phyloP scores from a whole-genome alignment of 441 rosid genomes.

The Euphorbia schlechtendalii region DNA sequence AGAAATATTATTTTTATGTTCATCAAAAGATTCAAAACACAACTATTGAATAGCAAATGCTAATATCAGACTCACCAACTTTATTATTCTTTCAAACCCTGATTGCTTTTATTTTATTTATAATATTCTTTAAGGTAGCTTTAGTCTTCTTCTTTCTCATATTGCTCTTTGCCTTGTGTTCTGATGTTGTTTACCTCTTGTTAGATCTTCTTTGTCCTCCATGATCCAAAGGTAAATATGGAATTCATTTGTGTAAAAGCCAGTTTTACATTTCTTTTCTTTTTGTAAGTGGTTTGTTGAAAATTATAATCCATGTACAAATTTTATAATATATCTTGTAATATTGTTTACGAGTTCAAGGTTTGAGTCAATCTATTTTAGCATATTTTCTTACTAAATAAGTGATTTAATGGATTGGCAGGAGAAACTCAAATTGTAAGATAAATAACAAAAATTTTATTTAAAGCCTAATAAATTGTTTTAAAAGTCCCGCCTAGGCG shows the following conservation, averaged over 20 bases:
- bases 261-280: no score
- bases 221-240: neutral
- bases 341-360: no score
- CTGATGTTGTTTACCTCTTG: slow-evolving; percentile 5
- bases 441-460: no score
- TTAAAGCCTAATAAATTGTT: no score
- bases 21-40: neutral
- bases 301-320: no score
- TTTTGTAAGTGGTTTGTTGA: no score
- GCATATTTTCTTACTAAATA: no score
- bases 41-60: neutral
- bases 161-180: slow-evolving; percentile 24
- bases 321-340: no score
- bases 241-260: neutral
- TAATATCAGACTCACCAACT: slow-evolving; percentile 15
- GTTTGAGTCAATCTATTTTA: no score
- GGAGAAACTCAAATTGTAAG: no score
- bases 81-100: slow-evolving; percentile 21
- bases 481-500: no score
- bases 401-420: no score
- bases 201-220: slow-evolving; percentile 14
- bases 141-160: slow-evolving; percentile 23
- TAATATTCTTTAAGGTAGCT: slow-evolving; percentile 19
- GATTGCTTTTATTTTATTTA: slow-evolving; percentile 17
- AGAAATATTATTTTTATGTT: neutral